Conservation (phyloP, 345 rosid species). For the Eucalyptus cloeziana region DNA sequence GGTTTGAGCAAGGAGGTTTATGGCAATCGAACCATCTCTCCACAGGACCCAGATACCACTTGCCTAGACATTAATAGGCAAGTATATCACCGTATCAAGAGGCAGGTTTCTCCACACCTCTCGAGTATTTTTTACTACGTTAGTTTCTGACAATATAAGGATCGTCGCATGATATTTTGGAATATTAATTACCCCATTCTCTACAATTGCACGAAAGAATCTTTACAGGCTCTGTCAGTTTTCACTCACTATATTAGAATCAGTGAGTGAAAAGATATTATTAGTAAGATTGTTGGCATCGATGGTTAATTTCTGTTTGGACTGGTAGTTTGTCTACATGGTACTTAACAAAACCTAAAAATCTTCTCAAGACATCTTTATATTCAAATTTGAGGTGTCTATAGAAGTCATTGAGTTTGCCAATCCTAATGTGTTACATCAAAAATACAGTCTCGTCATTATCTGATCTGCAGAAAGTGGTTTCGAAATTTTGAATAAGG, state of each 20-base stretch:
- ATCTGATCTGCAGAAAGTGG: background rate
- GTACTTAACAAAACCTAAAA: background rate
- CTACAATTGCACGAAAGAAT: background rate
- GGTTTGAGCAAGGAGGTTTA: background rate
- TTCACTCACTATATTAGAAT: background rate
- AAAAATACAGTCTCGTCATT: background rate
- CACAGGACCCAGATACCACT: background rate
- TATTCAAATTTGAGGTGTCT: background rate
- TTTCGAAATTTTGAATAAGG: background rate
- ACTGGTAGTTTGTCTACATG: background rate
- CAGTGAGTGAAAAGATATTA: no score
- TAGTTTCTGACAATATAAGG: background rate
- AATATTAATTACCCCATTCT: background rate
- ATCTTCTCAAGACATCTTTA: background rate
- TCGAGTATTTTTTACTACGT: background rate
- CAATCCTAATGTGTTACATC: background rate
- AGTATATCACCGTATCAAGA: background rate
- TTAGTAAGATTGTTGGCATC: background rate
- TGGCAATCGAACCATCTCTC: background rate
- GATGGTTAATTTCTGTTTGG: background rate
- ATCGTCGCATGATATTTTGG: background rate
- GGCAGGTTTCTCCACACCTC: background rate
- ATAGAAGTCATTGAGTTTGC: background rate
- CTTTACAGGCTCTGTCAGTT: background rate
- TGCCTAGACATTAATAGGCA: background rate